These are phyloP conservation scores for Plasmodium vinckei DNA, from an alignment of 169 alveolate genomes.

Conservation along the genomic window DNA sequence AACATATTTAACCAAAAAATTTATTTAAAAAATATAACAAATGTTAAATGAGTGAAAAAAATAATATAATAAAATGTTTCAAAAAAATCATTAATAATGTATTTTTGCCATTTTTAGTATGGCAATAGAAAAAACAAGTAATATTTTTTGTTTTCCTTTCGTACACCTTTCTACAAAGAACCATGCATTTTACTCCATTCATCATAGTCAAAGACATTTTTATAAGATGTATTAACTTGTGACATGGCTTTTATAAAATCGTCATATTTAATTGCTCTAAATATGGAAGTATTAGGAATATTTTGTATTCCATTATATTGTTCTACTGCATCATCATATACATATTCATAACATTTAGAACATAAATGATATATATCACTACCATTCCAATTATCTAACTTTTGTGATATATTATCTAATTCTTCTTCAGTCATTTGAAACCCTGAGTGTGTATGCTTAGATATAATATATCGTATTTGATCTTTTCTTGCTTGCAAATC, in stretches of 20 bases:
- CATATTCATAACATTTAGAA: constrained; percentile 90
- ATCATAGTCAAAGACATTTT: constrained; percentile 55
- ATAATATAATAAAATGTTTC: no score
- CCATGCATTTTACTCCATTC: constrained; percentile 72
- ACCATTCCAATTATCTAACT: constrained; percentile 91
- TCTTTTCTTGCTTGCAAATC: constrained; percentile 90
- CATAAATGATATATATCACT: constrained; percentile 89
- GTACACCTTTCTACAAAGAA: not conserved
- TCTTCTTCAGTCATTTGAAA: constrained; percentile 86
- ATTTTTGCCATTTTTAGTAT: no score
- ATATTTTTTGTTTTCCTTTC: no score
- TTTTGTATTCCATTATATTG: constrained; percentile 88
- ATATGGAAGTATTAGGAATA: constrained; percentile 85
- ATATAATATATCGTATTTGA: constrained; percentile 87
- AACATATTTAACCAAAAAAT: no score
- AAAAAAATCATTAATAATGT: no score
- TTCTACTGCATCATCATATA: constrained; percentile 90
- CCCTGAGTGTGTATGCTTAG: constrained; percentile 84
- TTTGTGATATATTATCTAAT: constrained; percentile 78
- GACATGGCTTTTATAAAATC: constrained; percentile 89
- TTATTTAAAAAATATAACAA: no score
- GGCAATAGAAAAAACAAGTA: no score
- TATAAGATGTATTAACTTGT: constrained; percentile 85
- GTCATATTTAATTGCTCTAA: constrained; percentile 85
- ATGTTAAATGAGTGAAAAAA: no score